A percentile compares a stretch with the other conserved stretches of the same genome.
Evolutionary conservation across 2,329 filamentous ascomycete species (phyloP).

Genomic region (Rutstroemia sp.): DNA sequence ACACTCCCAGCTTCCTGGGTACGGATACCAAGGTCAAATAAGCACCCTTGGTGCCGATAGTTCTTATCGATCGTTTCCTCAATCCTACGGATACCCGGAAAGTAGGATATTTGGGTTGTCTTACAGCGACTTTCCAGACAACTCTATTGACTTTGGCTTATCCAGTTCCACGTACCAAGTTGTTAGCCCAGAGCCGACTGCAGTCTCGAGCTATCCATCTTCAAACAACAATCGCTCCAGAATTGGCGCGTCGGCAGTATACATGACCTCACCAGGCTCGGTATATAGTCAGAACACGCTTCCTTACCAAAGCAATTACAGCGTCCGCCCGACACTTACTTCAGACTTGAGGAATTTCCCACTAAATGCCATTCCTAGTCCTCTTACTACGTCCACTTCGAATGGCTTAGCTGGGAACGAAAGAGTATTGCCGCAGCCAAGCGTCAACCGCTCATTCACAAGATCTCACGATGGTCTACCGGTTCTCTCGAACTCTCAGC

Average conservation of each 20-base stretch:
- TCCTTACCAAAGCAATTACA: constrained; percentile 2
- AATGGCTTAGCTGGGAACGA: neutral
- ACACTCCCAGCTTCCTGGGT: neutral
- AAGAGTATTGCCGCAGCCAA: neutral
- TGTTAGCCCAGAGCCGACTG: neutral
- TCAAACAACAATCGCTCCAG: neutral
- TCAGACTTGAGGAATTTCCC: constrained; percentile 4
- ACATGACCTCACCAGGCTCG: neutral
- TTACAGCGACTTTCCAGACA: neutral
- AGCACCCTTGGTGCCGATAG: neutral
- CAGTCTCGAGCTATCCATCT: constrained; percentile 4
- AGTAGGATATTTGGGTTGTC: neutral
- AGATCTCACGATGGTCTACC: neutral
- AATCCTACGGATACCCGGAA: neutral
- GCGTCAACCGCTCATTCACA: constrained; percentile 1
- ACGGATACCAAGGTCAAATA: neutral
- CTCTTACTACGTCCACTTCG: neutral
- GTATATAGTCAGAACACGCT: neutral
- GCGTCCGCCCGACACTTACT: neutral
- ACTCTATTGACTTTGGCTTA: neutral
- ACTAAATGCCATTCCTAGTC: neutral
- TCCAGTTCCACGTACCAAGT: neutral
- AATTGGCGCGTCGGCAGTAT: neutral
- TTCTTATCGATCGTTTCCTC: no score
- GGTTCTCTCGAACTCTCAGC: neutral